Evolutionary conservation across 1,284 basidiomycete genomes (phyloP).

Genomic region (Ustilago bromivora): DNA sequence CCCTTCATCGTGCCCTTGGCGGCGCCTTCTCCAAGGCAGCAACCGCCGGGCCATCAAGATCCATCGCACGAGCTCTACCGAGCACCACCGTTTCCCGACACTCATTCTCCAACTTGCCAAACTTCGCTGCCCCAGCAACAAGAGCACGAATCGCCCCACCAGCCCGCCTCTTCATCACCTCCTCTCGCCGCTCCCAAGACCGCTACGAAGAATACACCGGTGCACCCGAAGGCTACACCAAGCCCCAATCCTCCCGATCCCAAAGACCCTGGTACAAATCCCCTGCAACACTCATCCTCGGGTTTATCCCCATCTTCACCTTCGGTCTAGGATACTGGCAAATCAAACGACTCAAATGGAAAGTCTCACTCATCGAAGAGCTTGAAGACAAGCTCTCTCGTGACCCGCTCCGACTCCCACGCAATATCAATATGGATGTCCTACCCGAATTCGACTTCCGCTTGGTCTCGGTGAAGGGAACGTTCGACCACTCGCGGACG

Average conservation of each 20-base stretch:
- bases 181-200: constrained; percentile 2
- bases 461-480: constrained; percentile 54
- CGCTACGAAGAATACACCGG: constrained; percentile 27
- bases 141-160: not conserved
- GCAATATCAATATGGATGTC: constrained; percentile 77
- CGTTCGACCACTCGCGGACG: constrained; percentile 75
- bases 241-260: constrained; percentile 16
- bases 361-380: constrained; percentile 91
- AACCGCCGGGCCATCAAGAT: constrained; percentile 18
- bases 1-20: constrained; percentile 17
- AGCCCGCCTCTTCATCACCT: constrained; percentile 10
- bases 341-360: constrained; percentile 89
- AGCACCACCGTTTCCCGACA: not conserved
- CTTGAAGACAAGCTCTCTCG: constrained; percentile 89
- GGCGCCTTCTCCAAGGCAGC: not conserved
- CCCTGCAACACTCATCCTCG: constrained; percentile 75
- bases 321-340: constrained; percentile 97
- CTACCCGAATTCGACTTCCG: constrained; percentile 62
- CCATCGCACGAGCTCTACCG: not conserved
- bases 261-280: constrained; percentile 59
- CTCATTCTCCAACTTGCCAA: not conserved
- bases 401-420: constrained; percentile 83
- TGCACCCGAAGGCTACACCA: constrained; percentile 36
- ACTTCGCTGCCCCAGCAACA: not conserved
- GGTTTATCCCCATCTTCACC: constrained; percentile 88